Percentiles rank a stretch among this genome's conserved stretches.
phyloP scores from a whole-genome alignment of 371 early-diverging fungal genomes.

The Mortierella sp. region DNA sequence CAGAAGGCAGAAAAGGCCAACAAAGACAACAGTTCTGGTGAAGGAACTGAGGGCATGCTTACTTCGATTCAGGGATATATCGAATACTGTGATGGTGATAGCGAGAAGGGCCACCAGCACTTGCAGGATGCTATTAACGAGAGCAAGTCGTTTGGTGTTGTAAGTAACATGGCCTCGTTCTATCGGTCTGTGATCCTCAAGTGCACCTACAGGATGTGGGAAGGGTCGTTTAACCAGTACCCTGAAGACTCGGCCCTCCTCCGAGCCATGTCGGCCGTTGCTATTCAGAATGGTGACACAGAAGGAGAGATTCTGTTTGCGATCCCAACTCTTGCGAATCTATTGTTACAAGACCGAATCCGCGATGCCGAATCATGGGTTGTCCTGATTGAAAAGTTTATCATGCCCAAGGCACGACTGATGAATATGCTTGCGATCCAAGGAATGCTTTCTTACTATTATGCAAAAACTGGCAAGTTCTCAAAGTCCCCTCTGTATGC shows the following conservation, averaged over 20 bases:
- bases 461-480: constrained; percentile 6
- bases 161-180: constrained; percentile 61
- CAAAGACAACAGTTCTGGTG: constrained; percentile 54
- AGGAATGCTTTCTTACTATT: constrained; percentile 14
- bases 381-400: constrained; percentile 7
- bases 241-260: constrained; percentile 53
- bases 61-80: constrained; percentile 36
- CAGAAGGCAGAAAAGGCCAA: constrained; percentile 52
- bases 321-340: constrained; percentile 16
- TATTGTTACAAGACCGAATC: constrained; percentile 10
- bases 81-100: constrained; percentile 61
- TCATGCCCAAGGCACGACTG: constrained; percentile 11
- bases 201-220: constrained; percentile 60
- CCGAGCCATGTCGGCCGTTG: constrained; percentile 7
- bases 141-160: constrained; percentile 56
- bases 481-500: constrained; percentile 5
- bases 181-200: constrained; percentile 59
- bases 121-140: constrained; percentile 56
- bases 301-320: constrained; percentile 13
- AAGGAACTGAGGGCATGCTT: constrained; percentile 10
- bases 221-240: constrained; percentile 57
- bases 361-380: constrained; percentile 12
- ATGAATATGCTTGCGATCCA: constrained; percentile 14
- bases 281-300: constrained; percentile 9
- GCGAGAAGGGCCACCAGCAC: constrained; percentile 55